These are phyloP conservation scores for Botrytis squamosa DNA, from an alignment of 2,329 filamentous ascomycete species.

Conservation along the genomic window DNA sequence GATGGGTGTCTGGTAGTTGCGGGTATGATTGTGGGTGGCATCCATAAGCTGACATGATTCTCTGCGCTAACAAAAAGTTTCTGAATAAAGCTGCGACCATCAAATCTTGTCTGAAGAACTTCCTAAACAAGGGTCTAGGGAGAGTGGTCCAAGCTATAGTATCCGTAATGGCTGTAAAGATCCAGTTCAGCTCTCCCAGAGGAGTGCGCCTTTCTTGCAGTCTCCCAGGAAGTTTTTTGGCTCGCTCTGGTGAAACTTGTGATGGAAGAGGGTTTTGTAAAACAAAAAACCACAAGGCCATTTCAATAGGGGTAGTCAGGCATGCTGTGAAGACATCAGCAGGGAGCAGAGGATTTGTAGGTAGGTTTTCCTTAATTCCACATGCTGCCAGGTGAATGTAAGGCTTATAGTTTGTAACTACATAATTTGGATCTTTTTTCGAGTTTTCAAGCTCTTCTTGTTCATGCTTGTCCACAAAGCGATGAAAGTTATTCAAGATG, in stretches of 20 bases:
- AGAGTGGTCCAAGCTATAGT: slow-evolving; percentile 98
- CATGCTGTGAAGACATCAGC: slow-evolving; percentile 96
- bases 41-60: slow-evolving; percentile 94
- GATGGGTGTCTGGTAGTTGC: slow-evolving; percentile 87
- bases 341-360: slow-evolving; percentile 88
- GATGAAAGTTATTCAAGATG: slow-evolving; percentile 91
- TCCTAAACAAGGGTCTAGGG: slow-evolving; percentile 86
- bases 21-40: slow-evolving; percentile 93
- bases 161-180: slow-evolving; percentile 97
- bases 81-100: slow-evolving; percentile 99
- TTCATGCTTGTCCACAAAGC: slow-evolving; percentile 93
- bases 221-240: slow-evolving; percentile 84
- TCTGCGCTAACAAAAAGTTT: slow-evolving; percentile 91
- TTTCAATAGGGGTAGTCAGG: slow-evolving; percentile 94
- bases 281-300: slow-evolving; percentile 95
- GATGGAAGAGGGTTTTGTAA: slow-evolving; percentile 71
- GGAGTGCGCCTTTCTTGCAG: slow-evolving; percentile 92
- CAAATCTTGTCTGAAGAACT: slow-evolving; percentile 93
- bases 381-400: slow-evolving; percentile 93
- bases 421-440: slow-evolving; percentile 76
- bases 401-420: slow-evolving; percentile 67
- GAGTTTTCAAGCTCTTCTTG: slow-evolving; percentile 78
- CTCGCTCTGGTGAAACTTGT: slow-evolving; percentile 73
- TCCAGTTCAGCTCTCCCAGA: slow-evolving; percentile 96
- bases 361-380: slow-evolving; percentile 84